These are phyloP conservation scores for Vaccinium myrtillus DNA, from an alignment of 148 eudicot species.

Conservation along the genomic window DNA sequence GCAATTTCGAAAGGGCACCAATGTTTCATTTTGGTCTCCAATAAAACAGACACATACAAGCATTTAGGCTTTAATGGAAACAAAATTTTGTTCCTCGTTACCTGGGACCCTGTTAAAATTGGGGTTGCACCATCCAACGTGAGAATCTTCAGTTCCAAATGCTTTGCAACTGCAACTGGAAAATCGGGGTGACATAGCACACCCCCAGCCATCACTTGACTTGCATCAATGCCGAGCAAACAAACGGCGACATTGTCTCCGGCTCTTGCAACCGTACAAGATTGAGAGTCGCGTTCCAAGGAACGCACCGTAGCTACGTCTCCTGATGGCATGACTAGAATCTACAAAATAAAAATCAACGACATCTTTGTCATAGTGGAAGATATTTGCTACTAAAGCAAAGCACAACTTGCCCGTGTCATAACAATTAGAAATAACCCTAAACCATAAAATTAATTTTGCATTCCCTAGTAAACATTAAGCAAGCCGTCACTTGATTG, in stretches of 20 bases:
- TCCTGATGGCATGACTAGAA: constrained; percentile 84
- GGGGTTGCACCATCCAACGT: constrained; percentile 71
- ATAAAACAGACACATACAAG: neutral
- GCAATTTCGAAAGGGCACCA: neutral
- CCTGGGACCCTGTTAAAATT: constrained; percentile 83
- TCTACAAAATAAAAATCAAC: constrained; percentile 39
- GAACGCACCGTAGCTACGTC: constrained; percentile 69
- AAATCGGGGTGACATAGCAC: constrained; percentile 93
- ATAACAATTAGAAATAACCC: neutral
- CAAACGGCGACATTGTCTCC: constrained; percentile 85
- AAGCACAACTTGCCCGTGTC: neutral
- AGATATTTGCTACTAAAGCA: neutral
- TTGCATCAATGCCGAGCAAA: constrained; percentile 70
- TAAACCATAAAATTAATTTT: neutral
- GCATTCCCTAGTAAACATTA: neutral
- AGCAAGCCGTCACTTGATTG: neutral
- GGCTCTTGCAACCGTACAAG: constrained; percentile 77
- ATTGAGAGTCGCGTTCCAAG: constrained; percentile 70
- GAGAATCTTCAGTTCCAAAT: constrained; percentile 79
- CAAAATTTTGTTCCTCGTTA: constrained; percentile 16
- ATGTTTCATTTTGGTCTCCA: constrained; percentile 3
- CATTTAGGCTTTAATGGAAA: neutral
- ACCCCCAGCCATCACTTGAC: constrained; percentile 70
- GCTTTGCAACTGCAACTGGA: constrained; percentile 73
- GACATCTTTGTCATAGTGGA: neutral